Base-by-base conservation (phyloP, 2,329 filamentous ascomycete genomes). In the Colletotrichum gigasporum region DNA sequence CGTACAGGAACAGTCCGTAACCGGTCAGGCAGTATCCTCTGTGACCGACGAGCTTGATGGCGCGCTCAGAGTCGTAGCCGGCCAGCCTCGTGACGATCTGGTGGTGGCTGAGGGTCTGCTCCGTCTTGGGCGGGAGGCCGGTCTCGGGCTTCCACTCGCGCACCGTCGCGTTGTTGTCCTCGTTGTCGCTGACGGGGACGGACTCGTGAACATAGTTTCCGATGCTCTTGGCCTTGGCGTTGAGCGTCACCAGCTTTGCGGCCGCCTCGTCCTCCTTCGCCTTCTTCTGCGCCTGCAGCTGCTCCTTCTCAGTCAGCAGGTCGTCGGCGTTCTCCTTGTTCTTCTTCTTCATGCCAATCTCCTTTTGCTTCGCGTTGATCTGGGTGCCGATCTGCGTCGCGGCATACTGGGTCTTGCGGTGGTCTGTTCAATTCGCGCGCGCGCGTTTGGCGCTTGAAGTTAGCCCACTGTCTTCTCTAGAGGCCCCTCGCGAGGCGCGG, bases 1-100 rank as follows among this genome's bases (percentile, higher is more conserved):
- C 66, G 16, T 42, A 71, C 68, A 97, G 83, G 77, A 95, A 94
- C 37, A 97, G 89, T 65, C 95, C 96, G 83, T 94, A 97, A 66
- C 91, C 90, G 62, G 90, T 93, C 72, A 98, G 80, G 80, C 95
- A 97, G 82, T 98, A 98, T 37, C 95, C 95, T 71, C 95, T 87
- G 79, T 98, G 95, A 54, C 96, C 95, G 44, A 97, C 94, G 68
- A 98, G 87, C 84, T 98, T 98, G 68, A 94, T 92, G 69, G 94
- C 94, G 69, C 96, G 90, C 74, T 97, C 93, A 1, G 93, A 91
- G 75, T 98, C 96, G 75, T 97, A 97, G 56, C 95, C 94, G 71
- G 96, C 93, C 67, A 98, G 82, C 71, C 93, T 87, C 63, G 90
- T 89, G 65, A 98, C 87, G 57, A 99, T 94, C 76, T 98, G 95